These are phyloP conservation scores for Solanum raphanifolium DNA, from an alignment of 257 asterid genomes.

Conservation along the genomic window DNA sequence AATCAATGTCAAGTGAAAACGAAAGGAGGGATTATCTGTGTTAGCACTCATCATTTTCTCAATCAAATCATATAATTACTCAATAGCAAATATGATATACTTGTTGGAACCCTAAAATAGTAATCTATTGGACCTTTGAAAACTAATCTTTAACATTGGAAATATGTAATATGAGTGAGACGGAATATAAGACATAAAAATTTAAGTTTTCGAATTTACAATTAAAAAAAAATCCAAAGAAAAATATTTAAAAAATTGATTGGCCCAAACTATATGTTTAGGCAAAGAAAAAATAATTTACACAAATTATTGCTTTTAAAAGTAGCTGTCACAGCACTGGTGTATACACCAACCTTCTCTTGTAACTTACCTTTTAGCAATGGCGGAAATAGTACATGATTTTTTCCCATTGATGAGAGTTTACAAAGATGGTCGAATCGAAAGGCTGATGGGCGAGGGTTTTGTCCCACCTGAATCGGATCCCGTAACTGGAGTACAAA, in stretches of 20 bases:
- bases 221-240: neutral
- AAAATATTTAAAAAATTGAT: no score
- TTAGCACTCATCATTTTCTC: neutral
- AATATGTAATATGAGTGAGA: neutral
- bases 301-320: neutral
- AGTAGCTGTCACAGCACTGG: neutral
- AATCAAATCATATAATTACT: neutral
- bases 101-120: neutral
- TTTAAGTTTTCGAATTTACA: no score
- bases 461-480: constrained; percentile 23
- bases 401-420: constrained; percentile 22
- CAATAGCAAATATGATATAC: neutral
- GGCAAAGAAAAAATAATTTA: neutral
- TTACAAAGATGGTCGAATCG: constrained; percentile 38
- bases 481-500: constrained; percentile 33
- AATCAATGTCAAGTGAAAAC: neutral
- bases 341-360: neutral
- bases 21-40: neutral
- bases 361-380: neutral
- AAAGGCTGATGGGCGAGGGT: constrained; percentile 10
- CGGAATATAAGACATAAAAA: neutral
- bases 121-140: no score
- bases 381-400: constrained; percentile 28
- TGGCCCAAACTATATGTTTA: neutral
- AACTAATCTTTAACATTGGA: neutral